Base-by-base conservation (phyloP, 192 early-diverging fungal species). In the Ambispora gerdemannii region DNA sequence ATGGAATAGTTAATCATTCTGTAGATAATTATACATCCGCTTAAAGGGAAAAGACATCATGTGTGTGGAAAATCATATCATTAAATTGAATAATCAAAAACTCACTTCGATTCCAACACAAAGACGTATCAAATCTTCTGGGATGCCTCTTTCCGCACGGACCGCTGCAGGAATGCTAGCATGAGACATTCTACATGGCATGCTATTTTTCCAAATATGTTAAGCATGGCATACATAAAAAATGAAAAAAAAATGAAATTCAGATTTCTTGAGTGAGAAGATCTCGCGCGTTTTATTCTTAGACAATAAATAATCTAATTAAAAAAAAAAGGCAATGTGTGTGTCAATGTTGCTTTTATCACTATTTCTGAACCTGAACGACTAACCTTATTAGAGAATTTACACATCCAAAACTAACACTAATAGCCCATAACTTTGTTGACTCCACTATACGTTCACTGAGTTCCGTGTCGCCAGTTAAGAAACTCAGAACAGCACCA, bases 171-270 rank as follows among this genome's bases (percentile, higher is more conserved):
- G 96, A 52, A 98, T 98, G 60, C 92, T 94, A 30, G 96, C 91
- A 72, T 98, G 96, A 4, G 93, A 95, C 96, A 98, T 98, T 71
- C 89, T 85, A 77, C 95, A 98, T 22, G 95, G 95, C 95, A 98
- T 96, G 72, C 92, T 92, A 72, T 20, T n/a, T n/a, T 31, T 67
- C 33, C 38, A 28, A 33, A 50, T 28, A 19, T n/a, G n/a, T n/a
- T n/a, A n/a, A n/a, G n/a, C n/a, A n/a, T n/a, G n/a, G n/a, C n/a
- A n/a, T n/a, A n/a, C n/a, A n/a, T n/a, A n/a, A n/a, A n/a, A n/a
- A n/a, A n/a, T n/a, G n/a, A n/a, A n/a, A n/a, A n/a, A n/a, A n/a
- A n/a, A n/a, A n/a, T n/a, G n/a, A n/a, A n/a, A n/a, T n/a, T n/a
- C n/a, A n/a, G n/a, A n/a, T n/a, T n/a, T n/a, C n/a, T n/a, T n/a